Evolutionary conservation across 352 stramenopile genomes (phyloP).

Genomic region (Globisporangium abappressorium): DNA sequence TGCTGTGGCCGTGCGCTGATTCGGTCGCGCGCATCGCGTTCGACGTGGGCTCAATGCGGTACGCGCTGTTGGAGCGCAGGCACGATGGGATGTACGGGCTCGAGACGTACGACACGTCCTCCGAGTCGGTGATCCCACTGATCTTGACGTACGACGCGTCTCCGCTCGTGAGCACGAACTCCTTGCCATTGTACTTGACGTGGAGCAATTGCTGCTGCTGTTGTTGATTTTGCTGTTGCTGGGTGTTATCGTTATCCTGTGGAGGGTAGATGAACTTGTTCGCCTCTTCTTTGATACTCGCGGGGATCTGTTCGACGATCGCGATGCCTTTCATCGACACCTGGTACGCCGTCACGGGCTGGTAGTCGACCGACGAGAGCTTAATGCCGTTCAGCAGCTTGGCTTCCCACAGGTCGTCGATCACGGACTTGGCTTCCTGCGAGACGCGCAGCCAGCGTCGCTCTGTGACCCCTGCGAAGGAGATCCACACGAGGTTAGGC

Average conservation of each 20-base stretch:
- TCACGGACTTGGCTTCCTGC: slow-evolving; percentile 94
- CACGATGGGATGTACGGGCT: slow-evolving; percentile 96
- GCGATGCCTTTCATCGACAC: slow-evolving; percentile 86
- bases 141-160: slow-evolving; percentile 84
- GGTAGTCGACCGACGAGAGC: slow-evolving; percentile 90
- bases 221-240: background rate
- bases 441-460: slow-evolving; percentile 89
- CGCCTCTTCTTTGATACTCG: slow-evolving; percentile 64
- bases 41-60: slow-evolving; percentile 87
- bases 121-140: slow-evolving; percentile 94
- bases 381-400: slow-evolving; percentile 95
- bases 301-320: slow-evolving; percentile 87
- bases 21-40: slow-evolving; percentile 93
- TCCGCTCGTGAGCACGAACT: slow-evolving; percentile 62
- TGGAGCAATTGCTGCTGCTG: slow-evolving; percentile 27
- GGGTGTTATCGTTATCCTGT: background rate
- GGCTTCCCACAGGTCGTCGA: slow-evolving; percentile 95
- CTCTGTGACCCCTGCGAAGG: slow-evolving; percentile 80
- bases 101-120: slow-evolving; percentile 97
- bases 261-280: slow-evolving; percentile 52
- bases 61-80: slow-evolving; percentile 90
- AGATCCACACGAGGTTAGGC: slow-evolving; percentile 90
- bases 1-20: slow-evolving; percentile 81
- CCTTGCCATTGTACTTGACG: slow-evolving; percentile 63
- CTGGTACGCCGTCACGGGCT: slow-evolving; percentile 96